These are phyloP conservation scores for Globisporangium okanoganense DNA, from an alignment of 352 stramenopile genomes.

Conservation along the genomic window DNA sequence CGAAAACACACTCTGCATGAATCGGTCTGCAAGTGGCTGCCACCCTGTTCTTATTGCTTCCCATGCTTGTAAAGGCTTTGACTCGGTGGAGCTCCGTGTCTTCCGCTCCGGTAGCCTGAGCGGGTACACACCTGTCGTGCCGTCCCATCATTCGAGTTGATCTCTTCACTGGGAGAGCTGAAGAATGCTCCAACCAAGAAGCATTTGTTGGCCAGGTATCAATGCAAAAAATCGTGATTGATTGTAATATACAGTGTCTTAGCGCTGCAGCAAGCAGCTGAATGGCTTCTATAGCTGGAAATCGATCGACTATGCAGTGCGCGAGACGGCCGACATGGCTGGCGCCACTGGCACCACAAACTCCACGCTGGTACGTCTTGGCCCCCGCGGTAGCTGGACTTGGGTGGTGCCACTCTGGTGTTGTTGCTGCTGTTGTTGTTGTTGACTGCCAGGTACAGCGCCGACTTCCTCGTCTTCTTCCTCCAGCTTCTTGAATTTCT, in stretches of 20 bases:
- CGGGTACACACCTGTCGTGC: slow-evolving; percentile 33
- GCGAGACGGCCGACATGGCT: background rate
- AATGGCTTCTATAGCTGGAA: background rate
- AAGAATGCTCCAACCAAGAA: background rate
- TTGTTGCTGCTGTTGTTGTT: background rate
- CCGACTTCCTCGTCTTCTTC: slow-evolving; percentile 1
- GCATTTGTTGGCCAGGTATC: background rate
- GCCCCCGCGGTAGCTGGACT: background rate
- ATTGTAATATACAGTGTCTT: background rate
- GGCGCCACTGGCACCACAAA: slow-evolving; percentile 7
- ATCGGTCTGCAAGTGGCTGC: background rate
- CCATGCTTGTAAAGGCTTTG: slow-evolving; percentile 36
- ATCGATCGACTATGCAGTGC: slow-evolving; percentile 4
- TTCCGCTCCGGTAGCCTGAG: slow-evolving; percentile 67
- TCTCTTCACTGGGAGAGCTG: background rate
- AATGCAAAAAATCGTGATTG: background rate
- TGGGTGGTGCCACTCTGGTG: background rate
- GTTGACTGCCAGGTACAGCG: slow-evolving; percentile 3
- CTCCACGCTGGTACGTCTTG: slow-evolving; percentile 7
- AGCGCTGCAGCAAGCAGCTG: background rate
- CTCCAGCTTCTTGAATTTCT: slow-evolving; percentile 26
- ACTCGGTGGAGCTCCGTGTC: slow-evolving; percentile 38
- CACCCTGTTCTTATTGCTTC: no score
- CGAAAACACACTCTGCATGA: background rate
- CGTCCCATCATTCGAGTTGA: slow-evolving; percentile 6